Evolutionary conservation across 2,329 filamentous ascomycete genomes (phyloP), one percentile per base, ranked within the genome.

Genomic region (Colletotrichum sp.): DNA sequence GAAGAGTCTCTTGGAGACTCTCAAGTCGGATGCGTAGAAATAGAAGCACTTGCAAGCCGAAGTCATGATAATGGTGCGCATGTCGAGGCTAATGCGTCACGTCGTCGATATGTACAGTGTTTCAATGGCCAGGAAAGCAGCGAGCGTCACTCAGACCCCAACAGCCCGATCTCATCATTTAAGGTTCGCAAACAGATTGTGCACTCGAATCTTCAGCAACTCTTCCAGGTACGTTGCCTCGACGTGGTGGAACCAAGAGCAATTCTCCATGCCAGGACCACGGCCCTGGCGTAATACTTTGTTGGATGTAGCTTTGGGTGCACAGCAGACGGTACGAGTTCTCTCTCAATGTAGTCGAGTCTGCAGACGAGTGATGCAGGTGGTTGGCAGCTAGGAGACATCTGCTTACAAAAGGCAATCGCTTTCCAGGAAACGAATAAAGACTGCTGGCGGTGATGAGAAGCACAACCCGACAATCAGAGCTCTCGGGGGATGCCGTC

Each of bases 1-100:
- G 77, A 80, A 82, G 68, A 93, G 86, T 75, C 83, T 88, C 64
- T 21, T 70, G 26, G 38, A 34, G 2, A 52, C 43, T 30, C 60
- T 75, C 15, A 38, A 21, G 6, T 66, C 34, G n/a, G 57, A 28
- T 30, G 24, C 43, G 16, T 65, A 28, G 65, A 65, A 64, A 38
- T 10, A 71, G 18, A 55, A 64, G 61, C 12, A 61, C 8, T 12
- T 16, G 5, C 15, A 24, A 18, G 13, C 57, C 57, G n/a, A 63
- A 61, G 16, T 21, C 5, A 15, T 63, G 18, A 21, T 21, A 8
- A 34, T 21, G 58, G 30, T 18, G 43, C 55, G 15, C 15, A 58
- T 26, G 15, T 58, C 24, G 13, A 58, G 26, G 43, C 43, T 13
- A 21, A 24, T 21, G n/a, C 43, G 43, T 21, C 43, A 21, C 43